These are phyloP conservation scores for Alternaria sp. DNA, from an alignment of 2,329 filamentous ascomycete genomes.

Conservation along the genomic window DNA sequence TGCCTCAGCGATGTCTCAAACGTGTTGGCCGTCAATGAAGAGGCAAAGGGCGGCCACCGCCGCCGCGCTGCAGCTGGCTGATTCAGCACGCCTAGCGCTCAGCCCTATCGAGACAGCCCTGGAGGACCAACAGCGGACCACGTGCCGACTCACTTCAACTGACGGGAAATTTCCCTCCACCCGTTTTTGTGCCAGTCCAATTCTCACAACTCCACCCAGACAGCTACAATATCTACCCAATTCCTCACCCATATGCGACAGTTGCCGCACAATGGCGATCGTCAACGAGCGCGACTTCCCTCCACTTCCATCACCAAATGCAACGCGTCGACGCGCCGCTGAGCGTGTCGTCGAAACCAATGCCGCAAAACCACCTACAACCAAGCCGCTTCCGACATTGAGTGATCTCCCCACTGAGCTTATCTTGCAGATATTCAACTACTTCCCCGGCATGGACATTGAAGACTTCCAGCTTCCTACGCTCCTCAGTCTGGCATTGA, in stretches of 20 bases:
- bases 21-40: background rate
- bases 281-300: conserved; percentile 29
- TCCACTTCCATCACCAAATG: conserved; percentile 22
- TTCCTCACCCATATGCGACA: background rate
- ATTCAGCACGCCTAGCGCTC: conserved; percentile 2
- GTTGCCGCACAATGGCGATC: conserved; percentile 12
- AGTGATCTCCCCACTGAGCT: conserved; percentile 38
- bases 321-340: background rate
- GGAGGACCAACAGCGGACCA: background rate
- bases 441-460: conserved; percentile 26
- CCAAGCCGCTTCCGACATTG: conserved; percentile 10
- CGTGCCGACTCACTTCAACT: background rate
- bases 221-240: background rate
- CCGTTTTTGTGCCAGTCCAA: background rate
- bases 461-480: conserved; percentile 22
- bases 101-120: background rate
- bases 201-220: background rate
- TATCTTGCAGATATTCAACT: conserved; percentile 30
- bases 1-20: background rate
- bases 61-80: background rate
- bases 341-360: background rate
- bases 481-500: conserved; percentile 28
- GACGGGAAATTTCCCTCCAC: background rate
- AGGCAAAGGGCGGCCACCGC: background rate
- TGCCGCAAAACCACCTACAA: background rate